phyloP scores from a whole-genome alignment of 2,329 filamentous ascomycete genomes.

The Cytospora leucostoma region DNA sequence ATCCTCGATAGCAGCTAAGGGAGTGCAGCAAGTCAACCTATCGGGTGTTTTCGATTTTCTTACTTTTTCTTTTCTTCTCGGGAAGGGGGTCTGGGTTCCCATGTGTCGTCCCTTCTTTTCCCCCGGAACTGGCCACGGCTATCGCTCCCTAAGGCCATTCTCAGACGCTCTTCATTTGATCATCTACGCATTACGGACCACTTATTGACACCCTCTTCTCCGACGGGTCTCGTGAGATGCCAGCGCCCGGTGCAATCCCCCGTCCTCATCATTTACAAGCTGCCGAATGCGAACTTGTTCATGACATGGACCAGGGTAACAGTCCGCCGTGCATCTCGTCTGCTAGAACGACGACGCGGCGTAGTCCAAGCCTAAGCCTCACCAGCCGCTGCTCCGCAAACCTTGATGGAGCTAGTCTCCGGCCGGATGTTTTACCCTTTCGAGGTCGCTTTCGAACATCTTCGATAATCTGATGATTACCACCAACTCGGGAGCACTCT shows the following conservation, averaged over 20 bases:
- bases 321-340: not conserved
- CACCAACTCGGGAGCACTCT: not conserved
- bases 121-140: not conserved
- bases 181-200: not conserved
- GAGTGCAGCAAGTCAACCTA: constrained; percentile 15
- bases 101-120: too few species aligned
- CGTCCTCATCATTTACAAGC: not conserved
- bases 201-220: not conserved
- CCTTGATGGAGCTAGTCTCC: constrained; percentile 22
- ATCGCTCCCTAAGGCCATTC: not conserved
- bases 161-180: not conserved
- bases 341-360: constrained; percentile 4
- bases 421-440: constrained; percentile 8
- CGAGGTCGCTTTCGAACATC: constrained; percentile 6
- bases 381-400: constrained; percentile 14
- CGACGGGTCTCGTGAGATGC: not conserved
- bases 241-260: not conserved
- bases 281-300: not conserved
- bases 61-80: too few species aligned
- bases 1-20: constrained; percentile 19
- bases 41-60: not conserved
- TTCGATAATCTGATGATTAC: not conserved
- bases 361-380: not conserved
- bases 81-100: too few species aligned
- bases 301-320: not conserved